phyloP scores from a whole-genome alignment of 2,329 filamentous ascomycete genomes.

The Acephala macrosclerotiorum region DNA sequence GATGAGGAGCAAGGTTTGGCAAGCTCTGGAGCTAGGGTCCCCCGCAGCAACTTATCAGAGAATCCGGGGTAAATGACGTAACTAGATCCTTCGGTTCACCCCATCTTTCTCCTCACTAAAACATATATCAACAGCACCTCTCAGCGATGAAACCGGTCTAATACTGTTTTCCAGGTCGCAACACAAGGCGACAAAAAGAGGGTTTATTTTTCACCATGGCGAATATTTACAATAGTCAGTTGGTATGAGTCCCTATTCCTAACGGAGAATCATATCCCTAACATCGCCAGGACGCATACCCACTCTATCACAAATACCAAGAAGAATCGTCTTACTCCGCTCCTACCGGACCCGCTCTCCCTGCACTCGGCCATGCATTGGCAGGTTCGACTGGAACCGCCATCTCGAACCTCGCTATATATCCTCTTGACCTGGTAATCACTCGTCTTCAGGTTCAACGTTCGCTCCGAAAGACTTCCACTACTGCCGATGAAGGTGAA shows the following conservation, averaged over 20 bases:
- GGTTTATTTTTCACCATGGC: constrained; percentile 33
- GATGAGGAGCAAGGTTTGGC: not conserved
- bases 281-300: constrained; percentile 39
- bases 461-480: constrained; percentile 54
- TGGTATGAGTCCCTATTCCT: constrained; percentile 42
- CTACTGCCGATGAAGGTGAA: constrained; percentile 47
- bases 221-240: constrained; percentile 51
- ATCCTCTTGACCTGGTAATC: constrained; percentile 83
- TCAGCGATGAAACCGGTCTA: not conserved
- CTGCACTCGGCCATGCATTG: constrained; percentile 81
- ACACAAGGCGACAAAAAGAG: not conserved
- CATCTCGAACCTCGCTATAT: constrained; percentile 78
- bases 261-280: not conserved
- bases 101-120: constrained; percentile 4
- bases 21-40: not conserved
- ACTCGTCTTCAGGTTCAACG: constrained; percentile 84
- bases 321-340: constrained; percentile 42
- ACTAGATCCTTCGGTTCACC: not conserved
- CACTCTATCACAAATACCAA: constrained; percentile 45
- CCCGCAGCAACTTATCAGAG: not conserved
- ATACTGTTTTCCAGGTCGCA: not conserved
- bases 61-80: constrained; percentile 8
- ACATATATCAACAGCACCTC: not conserved
- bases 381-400: constrained; percentile 82
- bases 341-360: constrained; percentile 55